These are phyloP conservation scores for Quercus aquifolioides DNA, from an alignment of 306 rosid species.

Conservation along the genomic window DNA sequence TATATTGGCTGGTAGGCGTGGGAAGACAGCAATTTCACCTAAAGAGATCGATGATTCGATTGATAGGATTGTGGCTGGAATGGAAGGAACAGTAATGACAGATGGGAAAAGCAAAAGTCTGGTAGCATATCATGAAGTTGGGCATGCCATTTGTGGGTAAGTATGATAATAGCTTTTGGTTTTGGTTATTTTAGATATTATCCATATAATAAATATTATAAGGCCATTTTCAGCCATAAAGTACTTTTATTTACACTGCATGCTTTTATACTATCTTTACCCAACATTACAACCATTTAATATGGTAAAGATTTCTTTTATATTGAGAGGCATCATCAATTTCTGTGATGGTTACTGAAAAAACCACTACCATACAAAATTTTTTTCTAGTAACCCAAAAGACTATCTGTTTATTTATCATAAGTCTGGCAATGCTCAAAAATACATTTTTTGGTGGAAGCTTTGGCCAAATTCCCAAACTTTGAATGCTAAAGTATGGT, in stretches of 20 bases:
- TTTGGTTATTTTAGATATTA: neutral
- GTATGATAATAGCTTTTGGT: conserved; percentile 19
- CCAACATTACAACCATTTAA: neutral
- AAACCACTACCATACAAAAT: neutral
- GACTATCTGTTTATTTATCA: neutral
- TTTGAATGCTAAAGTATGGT: neutral
- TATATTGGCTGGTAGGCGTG: conserved; percentile 93
- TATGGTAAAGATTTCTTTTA: too few species aligned
- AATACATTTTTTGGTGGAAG: neutral
- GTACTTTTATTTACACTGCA: neutral
- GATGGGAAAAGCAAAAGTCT: conserved; percentile 98
- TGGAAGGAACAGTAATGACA: conserved; percentile 99
- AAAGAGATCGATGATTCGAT: conserved; percentile 97
- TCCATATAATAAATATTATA: neutral
- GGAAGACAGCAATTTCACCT: conserved; percentile 79
- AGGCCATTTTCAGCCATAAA: neutral
- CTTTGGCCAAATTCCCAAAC: neutral
- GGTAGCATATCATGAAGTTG: conserved; percentile 97
- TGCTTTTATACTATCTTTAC: neutral
- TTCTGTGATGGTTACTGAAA: neutral
- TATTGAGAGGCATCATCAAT: neutral
- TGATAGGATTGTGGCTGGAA: conserved; percentile 98
- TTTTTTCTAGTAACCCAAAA: neutral
- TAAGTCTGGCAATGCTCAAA: neutral
- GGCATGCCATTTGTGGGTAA: conserved; percentile 97